Conservation (phyloP, 2,329 filamentous ascomycete species). For the Diaporthe citri region DNA sequence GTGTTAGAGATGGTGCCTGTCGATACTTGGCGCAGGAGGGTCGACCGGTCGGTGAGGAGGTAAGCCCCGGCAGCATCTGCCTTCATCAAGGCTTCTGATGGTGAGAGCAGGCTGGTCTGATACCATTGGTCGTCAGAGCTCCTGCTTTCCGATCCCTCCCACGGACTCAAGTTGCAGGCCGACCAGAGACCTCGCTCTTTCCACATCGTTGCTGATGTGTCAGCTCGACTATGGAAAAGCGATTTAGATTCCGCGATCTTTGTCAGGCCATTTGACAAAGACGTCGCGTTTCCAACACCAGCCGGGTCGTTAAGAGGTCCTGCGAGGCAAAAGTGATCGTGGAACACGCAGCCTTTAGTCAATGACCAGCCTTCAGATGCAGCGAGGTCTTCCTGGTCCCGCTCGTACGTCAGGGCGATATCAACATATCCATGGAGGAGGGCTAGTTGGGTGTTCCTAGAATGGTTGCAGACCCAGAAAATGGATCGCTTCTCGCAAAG, state of each 20-base stretch:
- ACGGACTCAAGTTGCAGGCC: slow-evolving; percentile 6
- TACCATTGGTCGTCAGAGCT: slow-evolving; percentile 19
- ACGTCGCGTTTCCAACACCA: background rate
- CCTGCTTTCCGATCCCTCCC: background rate
- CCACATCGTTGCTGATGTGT: slow-evolving; percentile 38
- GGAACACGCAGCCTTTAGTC: slow-evolving; percentile 35
- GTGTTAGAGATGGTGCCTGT: slow-evolving; percentile 22
- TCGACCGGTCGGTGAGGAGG: slow-evolving; percentile 38
- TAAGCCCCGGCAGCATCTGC: slow-evolving; percentile 34
- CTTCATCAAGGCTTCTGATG: slow-evolving; percentile 32
- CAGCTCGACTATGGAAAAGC: slow-evolving; percentile 35
- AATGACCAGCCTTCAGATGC: slow-evolving; percentile 37
- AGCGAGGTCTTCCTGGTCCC: slow-evolving; percentile 35
- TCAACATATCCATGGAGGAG: slow-evolving; percentile 36
- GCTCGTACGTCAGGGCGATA: slow-evolving; percentile 38
- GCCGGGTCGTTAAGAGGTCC: slow-evolving; percentile 32
- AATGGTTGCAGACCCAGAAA: slow-evolving; percentile 37
- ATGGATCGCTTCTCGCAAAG: slow-evolving; percentile 30
- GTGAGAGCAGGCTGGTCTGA: slow-evolving; percentile 29
- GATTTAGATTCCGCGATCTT: slow-evolving; percentile 7
- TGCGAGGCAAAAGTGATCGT: slow-evolving; percentile 39
- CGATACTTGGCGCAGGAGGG: slow-evolving; percentile 36
- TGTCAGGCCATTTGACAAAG: slow-evolving; percentile 7
- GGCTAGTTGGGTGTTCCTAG: slow-evolving; percentile 37
- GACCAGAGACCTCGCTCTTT: slow-evolving; percentile 34